A percentile compares a stretch with the other conserved stretches of the same genome.
These are phyloP conservation scores for Glomus cerebriforme DNA, from an alignment of 192 early-diverging fungal genomes.

Conservation along the genomic window DNA sequence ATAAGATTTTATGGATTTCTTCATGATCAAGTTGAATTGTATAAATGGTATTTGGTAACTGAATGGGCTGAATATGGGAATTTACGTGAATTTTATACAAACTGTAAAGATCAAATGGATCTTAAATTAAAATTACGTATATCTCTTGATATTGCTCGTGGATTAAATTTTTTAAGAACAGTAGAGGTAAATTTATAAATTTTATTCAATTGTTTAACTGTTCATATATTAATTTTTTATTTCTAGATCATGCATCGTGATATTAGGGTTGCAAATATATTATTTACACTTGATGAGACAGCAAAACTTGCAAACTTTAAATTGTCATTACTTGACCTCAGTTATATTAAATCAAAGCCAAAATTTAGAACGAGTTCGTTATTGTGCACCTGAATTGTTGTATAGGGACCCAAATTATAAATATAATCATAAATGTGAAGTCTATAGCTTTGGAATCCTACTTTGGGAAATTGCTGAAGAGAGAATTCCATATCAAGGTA, in stretches of 20 bases:
- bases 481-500: background rate
- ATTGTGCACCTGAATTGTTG: too few species aligned
- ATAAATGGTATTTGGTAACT: background rate
- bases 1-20: slow-evolving; percentile 16
- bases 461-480: background rate
- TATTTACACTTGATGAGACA: background rate
- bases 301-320: too few species aligned
- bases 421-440: too few species aligned
- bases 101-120: background rate
- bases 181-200: background rate
- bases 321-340: too few species aligned
- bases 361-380: too few species aligned
- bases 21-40: background rate
- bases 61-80: slow-evolving; percentile 32
- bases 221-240: background rate
- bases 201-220: background rate
- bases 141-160: slow-evolving; percentile 25
- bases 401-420: too few species aligned
- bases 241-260: background rate
- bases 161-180: background rate
- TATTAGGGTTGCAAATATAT: background rate
- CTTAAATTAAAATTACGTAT: background rate
- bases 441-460: too few species aligned
- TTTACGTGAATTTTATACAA: background rate
- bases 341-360: too few species aligned